Evolutionary conservation across 768 basidiomycete species (phyloP), one percentile per base, ranked within the genome.

Genomic region (Kwoniella europaea): DNA sequence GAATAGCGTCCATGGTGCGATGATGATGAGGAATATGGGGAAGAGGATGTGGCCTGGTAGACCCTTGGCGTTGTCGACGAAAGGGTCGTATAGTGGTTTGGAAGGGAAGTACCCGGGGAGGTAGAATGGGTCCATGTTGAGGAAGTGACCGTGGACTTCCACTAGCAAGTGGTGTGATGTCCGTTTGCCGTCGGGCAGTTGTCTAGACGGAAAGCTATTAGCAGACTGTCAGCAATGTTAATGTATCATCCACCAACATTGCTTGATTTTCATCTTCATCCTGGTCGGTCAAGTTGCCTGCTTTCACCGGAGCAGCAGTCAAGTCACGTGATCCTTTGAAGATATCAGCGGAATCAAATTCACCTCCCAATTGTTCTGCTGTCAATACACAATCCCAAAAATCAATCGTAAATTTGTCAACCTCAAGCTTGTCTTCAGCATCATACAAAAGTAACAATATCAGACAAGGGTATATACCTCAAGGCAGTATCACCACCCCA

Each of bases 1-100:
- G 24, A 62, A 27, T 41, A 69, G n/a, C 1, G 64, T 65, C 46
- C 62, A 67, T 13, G 72, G 67, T 44, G 60, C 57, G n/a, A 69
- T 22, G 41, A 67, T 55, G 9, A 46, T n/a, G 12, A 69, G 52
- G 64, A 73, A 65, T 42, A 73, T 55, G 13, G 58, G 35, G 35
- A 69, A 29, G 59, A 73, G 43, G 35, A 57, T 65, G n/a, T 50
- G 42, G 18, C 53, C 53, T 22, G 55, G 65, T 24, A 65, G 15
- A 35, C 41, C 65, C 12, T 65, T 54, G 20, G 65, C 35, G 41
- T 65, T 65, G 13, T 65, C 54, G 22, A 53, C 53, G 65, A 57
- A 15, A 3, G 46, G 63, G 24, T 65, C 22, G 41, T 55, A 65
- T 0, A 63, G 24, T 13, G 63, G 63, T 63, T 60, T 43, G 3